Base-by-base conservation (phyloP, 2,329 filamentous ascomycete species). In the Drechslerella coelobrocha region DNA sequence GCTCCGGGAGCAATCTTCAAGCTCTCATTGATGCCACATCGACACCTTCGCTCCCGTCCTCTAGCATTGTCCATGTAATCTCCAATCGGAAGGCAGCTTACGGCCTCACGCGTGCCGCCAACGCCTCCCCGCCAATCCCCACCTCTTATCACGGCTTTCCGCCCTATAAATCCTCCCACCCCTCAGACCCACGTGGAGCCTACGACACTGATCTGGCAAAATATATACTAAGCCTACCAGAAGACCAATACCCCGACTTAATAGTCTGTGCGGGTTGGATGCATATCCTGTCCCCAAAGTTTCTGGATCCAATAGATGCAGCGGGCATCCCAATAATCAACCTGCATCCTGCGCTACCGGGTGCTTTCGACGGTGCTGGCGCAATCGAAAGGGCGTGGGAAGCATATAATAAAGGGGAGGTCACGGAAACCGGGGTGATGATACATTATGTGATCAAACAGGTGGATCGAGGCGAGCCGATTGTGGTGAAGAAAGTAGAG, bases 191-290 rank as follows among this genome's bases (percentile, higher is more conserved):
- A 0, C 85, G 91, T 23, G 80, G 83, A 50, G 82, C 82, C 59
- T 95, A 94, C 78, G 91, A 96, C 77, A 84, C 86, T 12, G 89
- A 90, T 45, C 82, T 96, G 72, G 89, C 90, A 0, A 79, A 83
- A 43, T 82, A 88, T 68, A 84, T 95, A 56, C 81, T 93, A 23
- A 72, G 62, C 14, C 41, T 68, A 23, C 68, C 68, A 9, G 74
- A 76, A 1, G 78, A 79, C 2, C 84, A 88, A 73, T 79, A 79
- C 63, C 91, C 91, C 0, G 85, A 92, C 60, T 79, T 96, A 60
- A 86, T 96, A 52, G 88, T 94, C 7, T 89, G 92, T 74, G 88
- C 90, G 2, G 91, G 92, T 1, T 95, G 90, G 84, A 95, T 95
- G 91, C 88, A 94, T 78, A 88, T 95, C 63, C 84, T 95, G 52